Base-by-base conservation (phyloP, 2,329 filamentous ascomycete genomes). In the Colletotrichum lindemuthianum region DNA sequence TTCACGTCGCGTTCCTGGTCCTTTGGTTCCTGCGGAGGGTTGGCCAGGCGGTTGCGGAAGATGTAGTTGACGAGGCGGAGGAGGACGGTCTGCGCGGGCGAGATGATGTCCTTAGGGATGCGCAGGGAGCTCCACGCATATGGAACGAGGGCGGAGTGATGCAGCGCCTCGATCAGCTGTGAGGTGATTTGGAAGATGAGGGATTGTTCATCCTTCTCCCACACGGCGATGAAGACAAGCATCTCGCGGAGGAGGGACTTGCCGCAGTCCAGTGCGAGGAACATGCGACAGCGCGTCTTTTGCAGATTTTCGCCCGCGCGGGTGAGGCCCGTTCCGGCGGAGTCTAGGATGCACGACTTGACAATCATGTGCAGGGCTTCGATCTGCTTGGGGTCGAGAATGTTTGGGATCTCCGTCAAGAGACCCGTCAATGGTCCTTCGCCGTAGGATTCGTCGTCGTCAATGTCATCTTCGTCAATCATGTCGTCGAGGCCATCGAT, bases 311-410 rank as follows among this genome's bases (percentile, higher is more conserved):
- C 91, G 15, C 90, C 90, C 11, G 85, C 85, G 9, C 82, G 77
- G 48, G 89, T 91, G 8, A 88, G 79, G 0, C 89, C 88, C 68
- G 91, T 90, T 65, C 91, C 92, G 64, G 87, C 84, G n/a, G 88
- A 89, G 71, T 96, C 92, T 24, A 97, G 88, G 57, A 98, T 96
- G 67, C 94, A 96, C 12, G 92, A 94, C 81, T 97, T 97, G 71
- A 98, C 90, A 65, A 97, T 96, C 94, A 97, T 97, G 59, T 97
- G 95, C 57, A 98, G 81, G 6, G 96, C 94, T 77, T 98, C 95
- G 58, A 97, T 97, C 77, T 98, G 95, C 60, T 93, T 94, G 0
- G 95, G 95, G 47, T 96, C 94, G 36, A 98, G 83, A 41, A 97
- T 97, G 69, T 98, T 91, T 36, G 95, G 95, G 11, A 98, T 93